Evolutionary conservation across 306 rosid genomes (phyloP).

Genomic region (Gynostemma pentaphyllum): DNA sequence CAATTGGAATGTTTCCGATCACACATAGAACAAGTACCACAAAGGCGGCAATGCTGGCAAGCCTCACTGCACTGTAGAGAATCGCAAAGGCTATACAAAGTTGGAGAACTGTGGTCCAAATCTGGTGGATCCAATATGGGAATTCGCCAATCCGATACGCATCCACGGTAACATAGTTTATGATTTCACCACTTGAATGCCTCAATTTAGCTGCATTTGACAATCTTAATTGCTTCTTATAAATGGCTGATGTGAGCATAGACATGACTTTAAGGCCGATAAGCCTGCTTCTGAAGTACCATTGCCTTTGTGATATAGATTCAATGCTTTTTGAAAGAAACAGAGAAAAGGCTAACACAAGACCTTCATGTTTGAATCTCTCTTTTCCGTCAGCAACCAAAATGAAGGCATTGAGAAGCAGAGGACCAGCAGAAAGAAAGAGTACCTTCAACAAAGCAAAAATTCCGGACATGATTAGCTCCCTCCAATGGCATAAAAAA

Average conservation of each 20-base stretch:
- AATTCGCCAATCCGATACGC: conserved; percentile 90
- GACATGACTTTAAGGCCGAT: conserved; percentile 63
- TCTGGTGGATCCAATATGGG: conserved; percentile 79
- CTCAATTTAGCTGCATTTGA: conserved; percentile 50
- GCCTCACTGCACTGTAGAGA: conserved; percentile 61
- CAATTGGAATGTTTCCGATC: conserved; percentile 68
- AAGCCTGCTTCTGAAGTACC: conserved; percentile 70
- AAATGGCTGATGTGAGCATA: conserved; percentile 62
- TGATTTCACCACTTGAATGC: conserved; percentile 77
- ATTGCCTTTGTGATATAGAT: conserved; percentile 77
- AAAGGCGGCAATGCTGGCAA: conserved; percentile 77
- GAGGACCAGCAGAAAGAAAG: conserved; percentile 61
- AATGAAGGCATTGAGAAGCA: conserved; percentile 73
- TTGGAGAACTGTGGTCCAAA: conserved; percentile 88
- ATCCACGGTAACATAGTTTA: conserved; percentile 82
- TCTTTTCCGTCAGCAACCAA: conserved; percentile 63
- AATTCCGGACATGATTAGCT: conserved; percentile 58
- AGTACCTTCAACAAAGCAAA: conserved; percentile 65
- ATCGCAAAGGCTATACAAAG: conserved; percentile 53
- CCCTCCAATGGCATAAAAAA: conserved; percentile 49
- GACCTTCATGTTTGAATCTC: conserved; percentile 70
- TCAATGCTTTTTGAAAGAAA: conserved; percentile 46
- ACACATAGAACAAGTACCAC: conserved; percentile 61
- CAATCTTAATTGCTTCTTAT: conserved; percentile 56
- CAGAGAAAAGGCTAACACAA: conserved; percentile 43